Evolutionary conservation across 2,329 filamentous ascomycete species (phyloP), one percentile per base, ranked within the genome.

Genomic region (Zymoseptoria pseudotritici): DNA sequence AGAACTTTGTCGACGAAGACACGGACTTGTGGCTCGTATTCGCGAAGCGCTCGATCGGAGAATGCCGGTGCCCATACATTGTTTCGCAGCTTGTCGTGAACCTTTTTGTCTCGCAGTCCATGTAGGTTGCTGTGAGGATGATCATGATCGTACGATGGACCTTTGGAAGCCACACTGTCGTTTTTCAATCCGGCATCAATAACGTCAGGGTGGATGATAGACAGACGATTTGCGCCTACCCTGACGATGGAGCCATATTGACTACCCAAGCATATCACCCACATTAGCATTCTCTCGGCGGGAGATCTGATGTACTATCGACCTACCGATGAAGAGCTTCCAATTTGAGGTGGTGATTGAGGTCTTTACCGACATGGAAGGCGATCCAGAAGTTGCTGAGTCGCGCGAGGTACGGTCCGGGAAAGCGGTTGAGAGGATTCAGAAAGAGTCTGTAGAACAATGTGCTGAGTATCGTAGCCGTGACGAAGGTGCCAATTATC

Each of bases 151-250:
- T 81, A 80, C 71, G 72, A 80, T 0, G 67, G 61, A 2, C 67
- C 67, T 63, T 80, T 81, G n/a, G 61, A 67, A 49, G 74, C 77
- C 61, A 69, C 68, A 4, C 75, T 70, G n/a, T 71, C 66, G 4
- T 63, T 55, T 0, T 74, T 75, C 55, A 75, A 75, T 19, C 78
- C 70, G 55, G 63, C 56, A 63, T 75, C 58, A 57, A 77, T 62
- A 60, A 65, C 69, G 66, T 74, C 63, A 50, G 76, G 69, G 58
- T 75, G 62, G 17, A 60, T 66, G 54, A 76, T 71, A 2, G 74
- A 76, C 5, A 76, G 64, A n/a, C 74, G 69, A 5, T 64, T 66
- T 2, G 72, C 68, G 6, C 75, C 75, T 17, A 72, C 66, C 17
- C 74, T 67, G 0, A 77, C 69, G 11, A 70, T 60, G 1, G 46